Evolutionary conservation across 2,329 filamentous ascomycete species (phyloP), one percentile per base, ranked within the genome.

Genomic region (Botrytis tulipae): DNA sequence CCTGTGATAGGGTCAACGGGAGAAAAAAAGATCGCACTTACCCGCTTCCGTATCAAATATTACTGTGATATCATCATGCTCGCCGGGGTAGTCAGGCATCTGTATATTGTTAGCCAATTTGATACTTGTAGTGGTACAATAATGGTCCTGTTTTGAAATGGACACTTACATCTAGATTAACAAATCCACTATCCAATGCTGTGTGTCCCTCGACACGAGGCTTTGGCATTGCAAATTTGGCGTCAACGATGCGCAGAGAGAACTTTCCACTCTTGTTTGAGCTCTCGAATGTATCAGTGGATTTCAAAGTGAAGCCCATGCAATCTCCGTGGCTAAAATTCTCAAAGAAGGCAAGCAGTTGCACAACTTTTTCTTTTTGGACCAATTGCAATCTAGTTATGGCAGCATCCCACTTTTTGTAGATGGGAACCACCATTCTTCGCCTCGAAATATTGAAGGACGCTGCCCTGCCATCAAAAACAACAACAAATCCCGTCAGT

Each of bases 391-490:
- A 85, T 51, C 95, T 90, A 14, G 93, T 93, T 54, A 87, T 87
- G n/a, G 87, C 89, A 3, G 94, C 93, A 80, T 97, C 94, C 93
- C 93, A 97, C 82, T 96, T 96, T 84, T 97, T 97, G 84, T 97
- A 93, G 77, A 97, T 95, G 0, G 93, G 93, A 25, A 97, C 93
- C 20, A 97, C 93, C 91, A 95, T 96, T 77, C 93, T 89, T 67
- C 93, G 90, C 44, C 94, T 90, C 1, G 94, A 91, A 76, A 97
- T 97, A 73, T 92, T 90, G 81, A 97, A 93, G 0, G 89, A 90
- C 12, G 87, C 85, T 9, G 93, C 93, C 70, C 93, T 83, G 10
- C 90, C 89, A 80, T 94, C 92, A 77, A 91, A 94, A 12, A 92
- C 83, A 25, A 97, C 93, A 40, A 86, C 86, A 82, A 92, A 97